Conservation (phyloP, 257 asterid genomes). For the Primulina huaijiensis region DNA sequence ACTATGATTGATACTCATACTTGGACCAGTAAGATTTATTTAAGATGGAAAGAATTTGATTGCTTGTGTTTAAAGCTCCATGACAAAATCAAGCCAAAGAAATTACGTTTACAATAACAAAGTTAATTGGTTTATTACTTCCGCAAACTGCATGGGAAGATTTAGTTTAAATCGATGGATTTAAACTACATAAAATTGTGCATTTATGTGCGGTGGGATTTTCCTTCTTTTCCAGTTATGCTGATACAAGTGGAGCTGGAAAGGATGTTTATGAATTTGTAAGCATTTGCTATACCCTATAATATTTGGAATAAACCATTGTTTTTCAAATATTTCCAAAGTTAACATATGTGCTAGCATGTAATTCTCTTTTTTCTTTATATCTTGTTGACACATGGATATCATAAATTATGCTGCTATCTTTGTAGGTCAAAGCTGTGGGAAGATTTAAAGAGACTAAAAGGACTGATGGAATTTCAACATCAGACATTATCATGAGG, state of each 20-base stretch:
- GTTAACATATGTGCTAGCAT: not conserved
- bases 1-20: not conserved
- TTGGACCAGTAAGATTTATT: not conserved
- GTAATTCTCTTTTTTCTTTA: not conserved
- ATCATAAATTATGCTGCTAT: conserved; percentile 8
- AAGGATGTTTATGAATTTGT: conserved; percentile 61
- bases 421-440: conserved; percentile 47
- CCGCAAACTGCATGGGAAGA: not conserved
- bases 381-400: not conserved
- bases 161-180: not conserved
- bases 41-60: not conserved
- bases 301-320: not conserved
- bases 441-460: conserved; percentile 65
- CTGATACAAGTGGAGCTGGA: conserved; percentile 70
- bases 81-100: conserved; percentile 14
- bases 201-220: not conserved
- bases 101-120: too few relatives aligned
- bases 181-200: not conserved
- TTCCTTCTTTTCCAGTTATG: conserved; percentile 42
- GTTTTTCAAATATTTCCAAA: not conserved
- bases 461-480: conserved; percentile 60
- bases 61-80: not conserved
- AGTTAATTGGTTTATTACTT: not conserved
- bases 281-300: conserved; percentile 22
- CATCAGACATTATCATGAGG: conserved; percentile 65